Conservation (phyloP, 2,329 filamentous ascomycete genomes). For the Paramyrothecium sp. region DNA sequence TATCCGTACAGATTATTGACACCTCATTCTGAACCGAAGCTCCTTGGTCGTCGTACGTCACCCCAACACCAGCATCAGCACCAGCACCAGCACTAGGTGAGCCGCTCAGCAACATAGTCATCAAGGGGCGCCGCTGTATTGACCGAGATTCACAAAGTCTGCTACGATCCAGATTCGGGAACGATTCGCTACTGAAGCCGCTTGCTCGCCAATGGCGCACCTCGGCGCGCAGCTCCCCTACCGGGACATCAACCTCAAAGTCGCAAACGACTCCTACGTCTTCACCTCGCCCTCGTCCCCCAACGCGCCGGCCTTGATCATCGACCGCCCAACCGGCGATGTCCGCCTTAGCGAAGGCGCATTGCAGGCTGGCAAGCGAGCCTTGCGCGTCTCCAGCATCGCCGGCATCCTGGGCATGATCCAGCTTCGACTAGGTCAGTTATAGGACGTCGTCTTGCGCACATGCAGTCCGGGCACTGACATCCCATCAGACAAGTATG, state of each 20-base stretch:
- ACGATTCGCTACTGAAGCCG: neutral
- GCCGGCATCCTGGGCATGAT: conserved; percentile 93
- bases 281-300: conserved; percentile 96
- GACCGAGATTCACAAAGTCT: no score
- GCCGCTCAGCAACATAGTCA: neutral
- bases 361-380: conserved; percentile 70
- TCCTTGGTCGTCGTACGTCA: neutral
- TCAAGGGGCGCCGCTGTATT: no score
- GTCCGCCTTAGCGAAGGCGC: conserved; percentile 80
- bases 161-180: no score
- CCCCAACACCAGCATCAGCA: neutral
- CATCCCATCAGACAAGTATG: conserved; percentile 73
- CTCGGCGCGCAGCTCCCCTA: conserved; percentile 61
- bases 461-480: conserved; percentile 15
- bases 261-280: conserved; percentile 87
- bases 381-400: conserved; percentile 78
- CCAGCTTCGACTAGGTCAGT: conserved; percentile 83
- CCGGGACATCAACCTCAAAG: conserved; percentile 95
- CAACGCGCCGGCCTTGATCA: conserved; percentile 79
- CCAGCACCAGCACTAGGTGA: neutral
- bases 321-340: conserved; percentile 92
- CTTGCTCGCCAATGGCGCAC: conserved; percentile 31
- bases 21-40: neutral
- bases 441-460: conserved; percentile 6
- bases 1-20: no score